A percentile compares a stretch with the other conserved stretches of the same genome.
Conservation (phyloP, 495 filamentous ascomycete species). For the Aspergillus bridgeri region DNA sequence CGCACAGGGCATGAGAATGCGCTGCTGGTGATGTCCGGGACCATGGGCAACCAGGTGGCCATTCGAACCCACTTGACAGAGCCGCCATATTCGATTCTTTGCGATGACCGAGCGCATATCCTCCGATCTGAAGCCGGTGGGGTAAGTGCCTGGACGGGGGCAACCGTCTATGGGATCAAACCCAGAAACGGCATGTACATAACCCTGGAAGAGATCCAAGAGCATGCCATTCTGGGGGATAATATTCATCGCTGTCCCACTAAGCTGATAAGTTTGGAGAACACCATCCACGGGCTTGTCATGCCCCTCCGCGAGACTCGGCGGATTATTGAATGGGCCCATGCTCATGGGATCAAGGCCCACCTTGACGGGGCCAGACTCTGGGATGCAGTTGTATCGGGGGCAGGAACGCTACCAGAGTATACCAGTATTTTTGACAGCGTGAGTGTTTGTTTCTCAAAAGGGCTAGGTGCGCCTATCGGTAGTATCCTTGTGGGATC, state of each 20-base stretch:
- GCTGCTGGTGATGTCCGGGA: slow-evolving; percentile 69
- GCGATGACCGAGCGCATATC: slow-evolving; percentile 33
- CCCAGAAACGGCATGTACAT: slow-evolving; percentile 58
- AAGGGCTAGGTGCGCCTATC: slow-evolving; percentile 76
- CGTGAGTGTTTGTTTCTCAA: slow-evolving; percentile 70
- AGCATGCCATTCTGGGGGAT: slow-evolving; percentile 23
- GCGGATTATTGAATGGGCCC: slow-evolving; percentile 61
- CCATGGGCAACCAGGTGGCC: slow-evolving; percentile 60
- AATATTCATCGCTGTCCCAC: slow-evolving; percentile 53
- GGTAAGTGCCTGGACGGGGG: slow-evolving; percentile 28
- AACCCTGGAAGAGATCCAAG: slow-evolving; percentile 63
- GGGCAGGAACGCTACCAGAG: slow-evolving; percentile 53
- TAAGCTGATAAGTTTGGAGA: slow-evolving; percentile 67
- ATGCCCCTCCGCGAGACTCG: slow-evolving; percentile 63
- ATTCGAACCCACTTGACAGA: slow-evolving; percentile 30
- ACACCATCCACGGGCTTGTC: slow-evolving; percentile 68
- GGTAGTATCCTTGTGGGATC: slow-evolving; percentile 66
- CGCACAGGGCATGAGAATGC: slow-evolving; percentile 64
- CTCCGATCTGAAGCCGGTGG: slow-evolving; percentile 35
- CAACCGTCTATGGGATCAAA: slow-evolving; percentile 19
- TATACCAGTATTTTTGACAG: slow-evolving; percentile 69
- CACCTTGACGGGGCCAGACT: slow-evolving; percentile 76
- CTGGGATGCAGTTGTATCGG: slow-evolving; percentile 62
- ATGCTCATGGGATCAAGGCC: slow-evolving; percentile 54
- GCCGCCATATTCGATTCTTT: slow-evolving; percentile 35